phyloP scores from a whole-genome alignment of 2,329 filamentous ascomycete genomes.

The Colletotrichum viniferum region DNA sequence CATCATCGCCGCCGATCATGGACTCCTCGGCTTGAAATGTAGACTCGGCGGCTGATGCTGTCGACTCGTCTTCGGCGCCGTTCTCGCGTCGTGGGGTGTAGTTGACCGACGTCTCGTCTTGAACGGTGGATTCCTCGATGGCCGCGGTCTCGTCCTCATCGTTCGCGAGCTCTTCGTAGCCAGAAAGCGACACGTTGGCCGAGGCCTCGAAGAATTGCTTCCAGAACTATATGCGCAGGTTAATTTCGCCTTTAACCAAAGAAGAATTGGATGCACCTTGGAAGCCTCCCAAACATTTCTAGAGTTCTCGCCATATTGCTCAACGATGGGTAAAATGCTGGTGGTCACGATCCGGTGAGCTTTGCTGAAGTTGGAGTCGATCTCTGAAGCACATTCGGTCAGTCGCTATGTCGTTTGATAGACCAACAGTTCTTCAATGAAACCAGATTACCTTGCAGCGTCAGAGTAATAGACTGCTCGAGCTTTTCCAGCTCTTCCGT shows the following conservation, averaged over 20 bases:
- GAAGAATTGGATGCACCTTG: conserved; percentile 64
- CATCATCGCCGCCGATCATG: conserved; percentile 69
- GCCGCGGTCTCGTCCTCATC: conserved; percentile 59
- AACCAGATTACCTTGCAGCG: conserved; percentile 73
- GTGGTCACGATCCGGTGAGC: conserved; percentile 95
- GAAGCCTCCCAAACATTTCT: conserved; percentile 95
- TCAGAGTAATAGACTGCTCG: conserved; percentile 96
- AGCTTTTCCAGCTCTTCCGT: conserved; percentile 96
- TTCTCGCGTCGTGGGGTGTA: conserved; percentile 31
- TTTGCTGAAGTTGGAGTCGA: conserved; percentile 97
- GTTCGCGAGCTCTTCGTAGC: conserved; percentile 84
- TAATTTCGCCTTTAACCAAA: conserved; percentile 6
- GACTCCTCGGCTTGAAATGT: conserved; percentile 62
- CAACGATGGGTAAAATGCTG: conserved; percentile 89
- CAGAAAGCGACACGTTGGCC: conserved; percentile 93
- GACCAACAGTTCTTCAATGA: not conserved
- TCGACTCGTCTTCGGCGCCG: conserved; percentile 41
- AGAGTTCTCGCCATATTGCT: conserved; percentile 94
- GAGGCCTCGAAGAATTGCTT: conserved; percentile 99
- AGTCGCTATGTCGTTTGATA: not conserved
- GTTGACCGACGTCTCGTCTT: conserved; percentile 51
- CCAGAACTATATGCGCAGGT: conserved; percentile 77
- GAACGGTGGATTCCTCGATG: conserved; percentile 59
- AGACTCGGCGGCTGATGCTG: conserved; percentile 36
- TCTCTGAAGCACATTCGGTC: conserved; percentile 64